Conservation (phyloP, 2,329 filamentous ascomycete genomes). For the Xylariomycetidae sp. region DNA sequence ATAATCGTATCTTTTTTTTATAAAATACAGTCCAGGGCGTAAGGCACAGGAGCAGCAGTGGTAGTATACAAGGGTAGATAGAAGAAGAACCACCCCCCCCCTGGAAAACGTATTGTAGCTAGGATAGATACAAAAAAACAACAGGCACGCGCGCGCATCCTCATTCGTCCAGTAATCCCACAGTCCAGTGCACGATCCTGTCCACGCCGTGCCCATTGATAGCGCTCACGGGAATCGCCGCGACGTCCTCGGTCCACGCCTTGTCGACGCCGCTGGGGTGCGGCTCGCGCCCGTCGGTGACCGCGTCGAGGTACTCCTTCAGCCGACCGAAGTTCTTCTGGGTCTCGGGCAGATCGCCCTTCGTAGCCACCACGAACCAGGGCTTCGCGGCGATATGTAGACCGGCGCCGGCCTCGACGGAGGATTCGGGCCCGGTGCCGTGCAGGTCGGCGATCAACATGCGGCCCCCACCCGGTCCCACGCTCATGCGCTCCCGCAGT, state of each 20-base stretch:
- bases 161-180: conserved; percentile 58
- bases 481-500: conserved; percentile 8
- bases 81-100: too few relatives aligned
- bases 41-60: too few relatives aligned
- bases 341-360: conserved; percentile 78
- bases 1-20: too few relatives aligned
- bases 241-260: conserved; percentile 57
- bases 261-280: conserved; percentile 68
- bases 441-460: conserved; percentile 26
- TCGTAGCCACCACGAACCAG: conserved; percentile 94
- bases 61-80: too few relatives aligned
- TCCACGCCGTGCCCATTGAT: conserved; percentile 82
- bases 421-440: background rate
- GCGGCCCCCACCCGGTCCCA: conserved; percentile 11
- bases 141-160: too few relatives aligned
- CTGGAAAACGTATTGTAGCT: too few relatives aligned
- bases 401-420: conserved; percentile 24
- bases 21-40: too few relatives aligned
- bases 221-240: conserved; percentile 81
- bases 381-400: conserved; percentile 87
- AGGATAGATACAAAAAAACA: too few relatives aligned
- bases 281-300: conserved; percentile 56
- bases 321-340: conserved; percentile 70
- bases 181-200: conserved; percentile 66
- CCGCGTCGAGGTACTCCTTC: conserved; percentile 62